Conservation (phyloP, 352 stramenopile species). For the Globisporangium cylindrosporum region DNA sequence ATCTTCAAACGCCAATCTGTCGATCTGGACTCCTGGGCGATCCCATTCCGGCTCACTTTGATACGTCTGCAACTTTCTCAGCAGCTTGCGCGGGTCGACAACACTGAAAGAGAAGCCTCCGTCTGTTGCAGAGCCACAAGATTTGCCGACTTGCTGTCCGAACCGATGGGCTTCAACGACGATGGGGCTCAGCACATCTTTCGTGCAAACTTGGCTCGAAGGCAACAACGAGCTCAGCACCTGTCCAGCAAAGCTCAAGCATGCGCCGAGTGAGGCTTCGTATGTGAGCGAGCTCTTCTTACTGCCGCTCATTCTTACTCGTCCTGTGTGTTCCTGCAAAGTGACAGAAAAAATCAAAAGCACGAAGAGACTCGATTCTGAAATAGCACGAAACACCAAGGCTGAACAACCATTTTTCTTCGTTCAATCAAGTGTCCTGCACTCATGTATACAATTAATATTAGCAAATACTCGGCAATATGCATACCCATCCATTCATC, state of each 20-base stretch:
- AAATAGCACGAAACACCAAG: neutral
- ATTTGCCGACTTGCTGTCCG: conserved; percentile 34
- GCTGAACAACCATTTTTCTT: neutral
- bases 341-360: neutral
- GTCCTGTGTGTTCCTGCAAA: neutral
- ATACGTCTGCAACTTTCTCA: conserved; percentile 15
- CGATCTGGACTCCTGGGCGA: conserved; percentile 12
- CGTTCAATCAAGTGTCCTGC: neutral
- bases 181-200: conserved; percentile 41
- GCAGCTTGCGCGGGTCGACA: conserved; percentile 27
- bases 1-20: conserved; percentile 34
- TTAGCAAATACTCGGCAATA: neutral
- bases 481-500: neutral
- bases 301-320: conserved; percentile 23
- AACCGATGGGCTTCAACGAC: conserved; percentile 56
- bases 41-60: conserved; percentile 11
- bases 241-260: conserved; percentile 40
- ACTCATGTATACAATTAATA: neutral
- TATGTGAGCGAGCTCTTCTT: conserved; percentile 25
- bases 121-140: neutral
- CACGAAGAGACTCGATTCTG: neutral
- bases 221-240: conserved; percentile 25
- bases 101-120: neutral
- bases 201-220: conserved; percentile 39
- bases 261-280: conserved; percentile 37